Evolutionary conservation across 2,329 filamentous ascomycete species (phyloP).

Genomic region (Fusarium nematophilum): DNA sequence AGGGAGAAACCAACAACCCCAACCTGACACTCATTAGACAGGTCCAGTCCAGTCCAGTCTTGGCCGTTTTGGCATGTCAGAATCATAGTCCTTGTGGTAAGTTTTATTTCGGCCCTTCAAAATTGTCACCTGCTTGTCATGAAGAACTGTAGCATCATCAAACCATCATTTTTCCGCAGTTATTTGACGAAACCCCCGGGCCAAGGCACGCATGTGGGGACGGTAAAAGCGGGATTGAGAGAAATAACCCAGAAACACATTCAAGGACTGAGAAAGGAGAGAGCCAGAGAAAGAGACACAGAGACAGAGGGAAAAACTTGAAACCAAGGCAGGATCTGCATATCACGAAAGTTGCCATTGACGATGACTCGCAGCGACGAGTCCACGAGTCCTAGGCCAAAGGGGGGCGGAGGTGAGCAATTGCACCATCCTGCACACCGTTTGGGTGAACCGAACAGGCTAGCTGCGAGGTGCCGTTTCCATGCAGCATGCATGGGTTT

Average conservation of each 20-base stretch:
- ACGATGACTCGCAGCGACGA: conserved; percentile 43
- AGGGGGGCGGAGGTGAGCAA: conserved; percentile 37
- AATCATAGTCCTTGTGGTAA: conserved; percentile 1
- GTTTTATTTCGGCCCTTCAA: conserved; percentile 13
- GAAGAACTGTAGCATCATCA: conserved; percentile 19
- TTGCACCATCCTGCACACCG: conserved; percentile 36
- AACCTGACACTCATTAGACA: conserved; percentile 21
- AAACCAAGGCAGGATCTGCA: conserved; percentile 41
- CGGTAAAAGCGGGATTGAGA: background rate
- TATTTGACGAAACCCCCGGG: conserved; percentile 2
- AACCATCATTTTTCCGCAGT: conserved; percentile 20
- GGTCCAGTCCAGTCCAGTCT: conserved; percentile 10
- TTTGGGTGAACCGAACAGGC: conserved; percentile 31
- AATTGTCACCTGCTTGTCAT: conserved; percentile 10
- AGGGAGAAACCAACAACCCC: conserved; percentile 12
- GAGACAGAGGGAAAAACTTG: conserved; percentile 29
- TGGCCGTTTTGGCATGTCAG: conserved; percentile 15
- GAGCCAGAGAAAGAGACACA: conserved; percentile 12
- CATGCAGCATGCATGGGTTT: conserved; percentile 30
- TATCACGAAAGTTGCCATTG: conserved; percentile 38
- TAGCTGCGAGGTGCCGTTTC: conserved; percentile 31
- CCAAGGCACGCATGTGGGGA: conserved; percentile 7
- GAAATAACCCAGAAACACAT: conserved; percentile 4
- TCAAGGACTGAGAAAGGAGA: conserved; percentile 4
- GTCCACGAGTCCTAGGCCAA: conserved; percentile 12